Evolutionary conservation across 2,329 filamentous ascomycete species (phyloP).

Genomic region (Sarocladium oryzae): DNA sequence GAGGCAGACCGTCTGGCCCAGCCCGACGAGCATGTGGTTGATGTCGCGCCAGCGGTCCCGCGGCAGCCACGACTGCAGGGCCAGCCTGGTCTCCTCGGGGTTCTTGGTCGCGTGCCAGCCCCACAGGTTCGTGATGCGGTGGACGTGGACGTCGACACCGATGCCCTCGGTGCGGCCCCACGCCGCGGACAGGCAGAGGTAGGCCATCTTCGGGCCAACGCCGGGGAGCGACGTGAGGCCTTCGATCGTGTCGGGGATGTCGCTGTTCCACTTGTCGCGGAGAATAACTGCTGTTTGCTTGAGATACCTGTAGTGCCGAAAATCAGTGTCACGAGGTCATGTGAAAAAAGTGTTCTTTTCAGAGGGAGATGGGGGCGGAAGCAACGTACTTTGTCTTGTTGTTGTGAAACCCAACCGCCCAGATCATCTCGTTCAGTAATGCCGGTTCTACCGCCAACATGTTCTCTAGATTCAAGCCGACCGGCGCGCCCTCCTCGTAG

Average conservation of each 20-base stretch:
- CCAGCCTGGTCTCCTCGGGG: slow-evolving; percentile 73
- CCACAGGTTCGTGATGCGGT: slow-evolving; percentile 91
- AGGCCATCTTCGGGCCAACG: slow-evolving; percentile 93
- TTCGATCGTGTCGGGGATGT: slow-evolving; percentile 74
- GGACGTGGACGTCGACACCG: slow-evolving; percentile 90
- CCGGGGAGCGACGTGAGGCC: slow-evolving; percentile 74
- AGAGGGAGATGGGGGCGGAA: background rate
- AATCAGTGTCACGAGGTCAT: background rate
- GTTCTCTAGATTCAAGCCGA: slow-evolving; percentile 66
- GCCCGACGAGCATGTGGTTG: slow-evolving; percentile 79
- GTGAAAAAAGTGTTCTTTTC: slow-evolving; percentile 11
- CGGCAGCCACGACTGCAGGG: slow-evolving; percentile 77
- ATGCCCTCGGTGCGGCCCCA: slow-evolving; percentile 65
- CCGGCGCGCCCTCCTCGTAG: slow-evolving; percentile 33
- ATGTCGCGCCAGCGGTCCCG: slow-evolving; percentile 85
- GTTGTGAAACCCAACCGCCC: slow-evolving; percentile 87
- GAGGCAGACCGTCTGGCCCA: slow-evolving; percentile 81
- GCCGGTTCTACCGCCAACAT: slow-evolving; percentile 65
- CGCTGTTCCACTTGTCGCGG: slow-evolving; percentile 60
- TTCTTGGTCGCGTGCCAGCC: slow-evolving; percentile 78
- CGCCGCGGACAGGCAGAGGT: slow-evolving; percentile 74
- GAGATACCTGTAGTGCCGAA: slow-evolving; percentile 43
- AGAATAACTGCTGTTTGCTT: slow-evolving; percentile 69
- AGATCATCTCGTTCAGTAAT: slow-evolving; percentile 65
- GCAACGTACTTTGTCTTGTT: slow-evolving; percentile 75